Evolutionary conservation across 495 filamentous ascomycete species (phyloP), one percentile per base, ranked within the genome.

Genomic region (Lophiotrema nucula): DNA sequence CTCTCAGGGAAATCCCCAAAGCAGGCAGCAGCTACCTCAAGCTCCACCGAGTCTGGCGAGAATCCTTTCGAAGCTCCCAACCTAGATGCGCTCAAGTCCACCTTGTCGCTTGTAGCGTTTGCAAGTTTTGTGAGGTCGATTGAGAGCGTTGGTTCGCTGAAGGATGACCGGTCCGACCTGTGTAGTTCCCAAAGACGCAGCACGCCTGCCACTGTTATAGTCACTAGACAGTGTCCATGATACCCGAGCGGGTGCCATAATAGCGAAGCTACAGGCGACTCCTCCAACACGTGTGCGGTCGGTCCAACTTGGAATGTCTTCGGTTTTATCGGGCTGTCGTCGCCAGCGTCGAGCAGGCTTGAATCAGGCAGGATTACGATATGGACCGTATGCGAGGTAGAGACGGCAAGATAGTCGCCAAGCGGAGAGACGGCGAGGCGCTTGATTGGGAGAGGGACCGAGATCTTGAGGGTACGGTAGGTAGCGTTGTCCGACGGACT

Each of bases 111-210:
- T 15, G 80, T 83, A 4, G 88, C 91, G 70, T 91, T 87, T 13
- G 86, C 85, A 25, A 96, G 76, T 67, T 89, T 90, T 72, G 85
- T 83, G 43, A 96, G 76, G 64, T 96, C 90, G 21, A 96, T 79
- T 4, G 88, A 83, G 15, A 95, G 73, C 1, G 87, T 80, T n/a
- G 91, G 88, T 23, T 83, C 78, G 61, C 90, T 87, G 66, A 95
- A 95, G 5, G 88, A 88, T 81, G 85, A 89, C 44, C 88, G 82
- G 66, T 93, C 88, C 28, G 83, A 78, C 26, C 82, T 75, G 38
- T 89, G 87, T 23, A 96, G 67, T 70, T 96, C 91, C 91, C 91
- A 96, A 26, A 95, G 72, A 13, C 91, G 83, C 15, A 95, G 87
- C 6, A 89, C 82, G 8, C 90, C 89, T 68, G 95, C 91, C 37